A percentile compares a stretch with the other conserved stretches of the same genome.
These are phyloP conservation scores for Eragrostis tef DNA, from an alignment of 202 grass and related monocot genomes.

Conservation along the genomic window DNA sequence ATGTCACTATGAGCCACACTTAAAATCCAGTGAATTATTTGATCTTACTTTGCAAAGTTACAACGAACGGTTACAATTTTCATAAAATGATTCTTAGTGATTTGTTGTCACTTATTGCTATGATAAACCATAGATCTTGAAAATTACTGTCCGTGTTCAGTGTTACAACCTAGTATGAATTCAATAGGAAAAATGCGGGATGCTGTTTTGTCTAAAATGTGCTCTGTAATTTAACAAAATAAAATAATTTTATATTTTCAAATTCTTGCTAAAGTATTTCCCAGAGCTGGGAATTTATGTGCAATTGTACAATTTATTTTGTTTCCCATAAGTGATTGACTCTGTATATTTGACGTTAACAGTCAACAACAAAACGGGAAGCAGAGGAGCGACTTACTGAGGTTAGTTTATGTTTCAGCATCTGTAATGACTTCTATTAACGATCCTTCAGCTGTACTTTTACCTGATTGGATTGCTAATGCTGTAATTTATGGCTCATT, in stretches of 20 bases:
- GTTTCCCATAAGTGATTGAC: conserved; percentile 47
- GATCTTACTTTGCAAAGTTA: neutral
- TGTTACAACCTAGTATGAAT: conserved; percentile 6
- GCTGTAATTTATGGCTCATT: conserved; percentile 21
- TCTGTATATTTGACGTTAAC: conserved; percentile 69
- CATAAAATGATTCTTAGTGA: neutral
- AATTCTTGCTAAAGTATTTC: neutral
- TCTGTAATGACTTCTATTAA: neutral
- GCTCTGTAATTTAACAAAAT: neutral
- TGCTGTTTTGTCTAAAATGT: neutral
- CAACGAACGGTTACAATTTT: neutral
- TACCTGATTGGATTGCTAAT: conserved; percentile 24
- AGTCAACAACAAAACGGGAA: conserved; percentile 96
- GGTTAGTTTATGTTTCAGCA: conserved; percentile 58
- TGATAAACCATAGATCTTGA: neutral
- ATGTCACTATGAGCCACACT: neutral
- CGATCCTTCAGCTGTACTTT: neutral
- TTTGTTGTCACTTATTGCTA: neutral
- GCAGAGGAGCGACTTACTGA: conserved; percentile 83
- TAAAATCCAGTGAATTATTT: neutral
- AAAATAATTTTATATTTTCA: neutral
- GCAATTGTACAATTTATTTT: neutral
- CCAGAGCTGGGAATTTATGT: neutral
- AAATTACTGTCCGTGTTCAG: neutral
- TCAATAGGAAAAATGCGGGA: neutral